Conservation (phyloP, 116 monocot genomes). For the Cymodocea nodosa region DNA sequence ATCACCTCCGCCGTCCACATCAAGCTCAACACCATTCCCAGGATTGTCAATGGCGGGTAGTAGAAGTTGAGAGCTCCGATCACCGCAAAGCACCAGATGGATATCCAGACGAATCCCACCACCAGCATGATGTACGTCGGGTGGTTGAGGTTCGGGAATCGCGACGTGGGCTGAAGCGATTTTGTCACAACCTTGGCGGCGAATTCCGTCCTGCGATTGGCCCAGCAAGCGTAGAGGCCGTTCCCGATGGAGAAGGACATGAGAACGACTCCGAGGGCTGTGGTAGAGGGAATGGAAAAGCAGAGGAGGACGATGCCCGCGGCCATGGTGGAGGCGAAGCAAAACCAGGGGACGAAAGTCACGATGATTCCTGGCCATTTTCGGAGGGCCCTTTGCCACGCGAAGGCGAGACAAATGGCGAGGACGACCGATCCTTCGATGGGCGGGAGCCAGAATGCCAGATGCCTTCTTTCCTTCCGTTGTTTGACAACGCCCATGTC, state of each 20-base stretch:
- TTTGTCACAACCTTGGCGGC: constrained; percentile 36
- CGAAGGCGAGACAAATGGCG: constrained; percentile 60
- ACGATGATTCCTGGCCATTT: constrained; percentile 47
- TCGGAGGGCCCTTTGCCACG: constrained; percentile 73
- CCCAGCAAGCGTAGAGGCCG: constrained; percentile 84
- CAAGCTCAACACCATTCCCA: constrained; percentile 64
- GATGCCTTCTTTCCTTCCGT: constrained; percentile 26
- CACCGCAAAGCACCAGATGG: constrained; percentile 81
- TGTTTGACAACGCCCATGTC: constrained; percentile 2
- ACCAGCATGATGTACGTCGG: constrained; percentile 68
- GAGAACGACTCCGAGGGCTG: constrained; percentile 37
- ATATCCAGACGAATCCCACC: constrained; percentile 68
- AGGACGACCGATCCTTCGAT: constrained; percentile 47
- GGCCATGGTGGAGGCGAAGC: constrained; percentile 51
- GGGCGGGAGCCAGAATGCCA: constrained; percentile 77
- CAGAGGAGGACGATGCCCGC: constrained; percentile 66
- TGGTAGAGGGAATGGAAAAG: constrained; percentile 58
- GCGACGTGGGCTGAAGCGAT: constrained; percentile 41
- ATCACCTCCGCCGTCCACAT: constrained; percentile 93
- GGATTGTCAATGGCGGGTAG: constrained; percentile 57
- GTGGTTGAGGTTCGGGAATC: constrained; percentile 59
- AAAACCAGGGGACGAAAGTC: constrained; percentile 63
- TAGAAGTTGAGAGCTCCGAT: constrained; percentile 78
- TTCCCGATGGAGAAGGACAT: constrained; percentile 62
- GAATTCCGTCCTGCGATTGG: constrained; percentile 47